Evolutionary conservation across 2,329 filamentous ascomycete species (phyloP), one percentile per base, ranked within the genome.

Genomic region (Epichloe baconii): DNA sequence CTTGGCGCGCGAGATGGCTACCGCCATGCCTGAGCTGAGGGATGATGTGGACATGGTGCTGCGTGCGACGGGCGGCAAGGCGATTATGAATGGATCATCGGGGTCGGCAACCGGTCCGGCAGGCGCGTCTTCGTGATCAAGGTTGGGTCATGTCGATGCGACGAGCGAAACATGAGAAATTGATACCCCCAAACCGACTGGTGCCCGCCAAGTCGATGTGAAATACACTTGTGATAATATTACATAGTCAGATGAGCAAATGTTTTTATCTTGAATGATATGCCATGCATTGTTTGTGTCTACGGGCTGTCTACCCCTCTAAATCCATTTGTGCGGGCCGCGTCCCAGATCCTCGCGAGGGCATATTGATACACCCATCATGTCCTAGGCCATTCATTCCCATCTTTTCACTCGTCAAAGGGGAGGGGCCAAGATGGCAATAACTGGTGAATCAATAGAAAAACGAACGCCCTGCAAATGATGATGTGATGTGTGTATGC

Each of bases 11-110:
- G 73, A 82, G 64, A 78, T 83, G 64, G 68, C 67, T 40, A 64
- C 64, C 40, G 77, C 78, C 17, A 73, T 82, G 72, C 80, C 80
- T 6, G 80, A 83, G 73, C 61, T 82, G 56, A 60, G 66, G 35
- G 71, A 68, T 2, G 79, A 83, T 54, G 73, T 80, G 14, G 68
- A 68, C 10, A 61, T 64, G 38, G 74, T 82, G 8, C 56, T 81
- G 6, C 69, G 68, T 54, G 71, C 68, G 3, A 78, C 76, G 0
- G 70, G 69, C 2, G 68, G 67, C 11, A 52, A 53, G 12, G 44
- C 47, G 5, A 38, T 53, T 11, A 26, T 17, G 41, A 44, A 50
- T 31, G 48, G 43, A 31, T 31, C 5, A 10, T 15, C 14, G 21
- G 34, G 36, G 10, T 8, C 15, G 47, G 37, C 11, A 34, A 5